phyloP scores from a whole-genome alignment of 306 rosid genomes.

The Trifolium repens region DNA sequence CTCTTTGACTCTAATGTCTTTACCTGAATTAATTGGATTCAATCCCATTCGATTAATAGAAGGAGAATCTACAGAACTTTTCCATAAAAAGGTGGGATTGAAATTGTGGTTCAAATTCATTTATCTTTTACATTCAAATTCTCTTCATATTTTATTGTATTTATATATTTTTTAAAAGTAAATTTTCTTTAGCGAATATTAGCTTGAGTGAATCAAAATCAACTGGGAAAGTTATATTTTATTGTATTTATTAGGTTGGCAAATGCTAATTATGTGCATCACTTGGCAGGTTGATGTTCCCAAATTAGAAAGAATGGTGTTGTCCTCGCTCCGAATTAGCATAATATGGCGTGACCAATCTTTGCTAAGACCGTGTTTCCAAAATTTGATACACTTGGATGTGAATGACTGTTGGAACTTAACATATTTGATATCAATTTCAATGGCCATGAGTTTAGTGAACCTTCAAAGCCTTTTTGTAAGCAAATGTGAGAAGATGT shows the following conservation, averaged over 20 bases:
- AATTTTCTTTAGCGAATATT: too few relatives aligned
- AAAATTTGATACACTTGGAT: constrained; percentile 27
- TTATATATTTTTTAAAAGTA: too few relatives aligned
- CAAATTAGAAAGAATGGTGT: constrained; percentile 34
- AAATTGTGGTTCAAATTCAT: too few relatives aligned
- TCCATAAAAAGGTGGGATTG: neutral
- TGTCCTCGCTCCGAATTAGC: neutral
- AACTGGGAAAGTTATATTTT: too few relatives aligned
- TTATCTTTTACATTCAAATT: neutral
- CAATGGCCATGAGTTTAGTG: constrained; percentile 34
- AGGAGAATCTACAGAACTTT: neutral
- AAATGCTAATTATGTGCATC: neutral
- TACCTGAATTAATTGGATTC: neutral
- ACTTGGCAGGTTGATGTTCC: constrained; percentile 24
- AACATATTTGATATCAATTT: constrained; percentile 10
- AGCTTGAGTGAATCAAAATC: too few relatives aligned
- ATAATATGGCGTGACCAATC: constrained; percentile 38
- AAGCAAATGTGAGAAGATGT: constrained; percentile 41
- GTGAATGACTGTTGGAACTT: constrained; percentile 34
- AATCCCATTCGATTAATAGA: neutral
- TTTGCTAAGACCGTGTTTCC: neutral
- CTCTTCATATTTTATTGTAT: neutral
- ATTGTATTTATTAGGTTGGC: too few relatives aligned
- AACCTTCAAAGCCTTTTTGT: constrained; percentile 48
- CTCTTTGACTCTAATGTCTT: neutral